Base-by-base conservation (phyloP, 441 rosid genomes). In the Metrosideros polymorpha region DNA sequence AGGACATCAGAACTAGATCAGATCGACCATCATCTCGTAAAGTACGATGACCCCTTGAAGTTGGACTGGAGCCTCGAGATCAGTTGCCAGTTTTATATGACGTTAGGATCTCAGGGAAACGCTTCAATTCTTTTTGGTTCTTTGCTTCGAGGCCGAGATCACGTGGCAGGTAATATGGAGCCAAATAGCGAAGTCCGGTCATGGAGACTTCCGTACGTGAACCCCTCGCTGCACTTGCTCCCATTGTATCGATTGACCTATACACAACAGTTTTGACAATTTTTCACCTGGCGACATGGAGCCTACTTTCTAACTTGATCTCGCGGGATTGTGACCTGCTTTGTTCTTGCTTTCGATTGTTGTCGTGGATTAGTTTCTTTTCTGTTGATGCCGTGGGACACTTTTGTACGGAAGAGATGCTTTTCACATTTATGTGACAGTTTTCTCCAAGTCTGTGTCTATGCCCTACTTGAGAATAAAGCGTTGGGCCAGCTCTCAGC, bases 1-100 rank as follows among this genome's bases (percentile, higher is more conserved):
- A 89, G 85, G 94, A 88, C 92, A 95, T 97, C 89, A 93, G 91
- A 84, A 87, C 92, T 27, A 85, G 88, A 85, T 89, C 96, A 14
- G 88, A 90, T 24, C 43, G 89, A 54, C 83, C 54, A 57, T 82
- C 90, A 12, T 90, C 91, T 52, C 89, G 90, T 91, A 66, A 90
- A 91, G 82, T 97, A 90, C 90, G 75, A 79, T 45, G 54, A 32
- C 50, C 30, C 49, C 30, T 45, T 52, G 85, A 79, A 42, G 47
- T 45, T 54, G 82, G 56, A 10, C 53, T 6, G 55, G 43, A 14
- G 29, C 54, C 50, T n/a, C 0, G n/a, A 12, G 55, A 56, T 75
- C 75, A 66, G 63, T 30, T 19, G 27, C 45, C 77, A 35, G 43
- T 66, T 32, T 63, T 35, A 32, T 32, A 9, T 32, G 30, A 83